phyloP scores from a whole-genome alignment of 2,329 filamentous ascomycete species.

The Microdochium paspali region DNA sequence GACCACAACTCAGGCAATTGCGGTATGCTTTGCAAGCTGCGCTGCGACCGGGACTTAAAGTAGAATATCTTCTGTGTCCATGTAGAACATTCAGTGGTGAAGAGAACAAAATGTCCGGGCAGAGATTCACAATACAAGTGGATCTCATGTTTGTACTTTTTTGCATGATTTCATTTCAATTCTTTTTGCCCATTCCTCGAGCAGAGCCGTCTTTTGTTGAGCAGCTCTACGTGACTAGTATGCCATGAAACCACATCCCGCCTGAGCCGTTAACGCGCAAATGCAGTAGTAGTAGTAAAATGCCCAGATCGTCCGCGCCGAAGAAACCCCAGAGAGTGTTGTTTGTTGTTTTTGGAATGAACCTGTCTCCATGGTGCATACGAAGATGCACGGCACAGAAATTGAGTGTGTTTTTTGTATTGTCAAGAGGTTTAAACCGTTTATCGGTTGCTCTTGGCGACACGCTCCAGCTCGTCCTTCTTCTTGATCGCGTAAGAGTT shows the following conservation, averaged over 20 bases:
- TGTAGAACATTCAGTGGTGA: too few species aligned
- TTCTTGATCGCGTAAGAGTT: slow-evolving; percentile 99
- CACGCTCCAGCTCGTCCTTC: slow-evolving; percentile 99
- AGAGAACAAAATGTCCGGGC: neutral
- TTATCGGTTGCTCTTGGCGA: slow-evolving; percentile 99
- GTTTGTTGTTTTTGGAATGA: slow-evolving; percentile 1
- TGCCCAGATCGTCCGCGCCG: slow-evolving; percentile 29
- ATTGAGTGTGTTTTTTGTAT: neutral
- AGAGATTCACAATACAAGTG: neutral
- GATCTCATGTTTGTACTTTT: neutral
- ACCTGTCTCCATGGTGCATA: neutral
- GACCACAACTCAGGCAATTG: too few species aligned
- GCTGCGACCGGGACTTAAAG: too few species aligned
- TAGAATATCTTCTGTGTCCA: too few species aligned
- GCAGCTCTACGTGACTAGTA: slow-evolving; percentile 31
- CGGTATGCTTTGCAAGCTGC: too few species aligned
- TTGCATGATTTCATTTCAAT: slow-evolving; percentile 24
- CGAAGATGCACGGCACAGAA: neutral
- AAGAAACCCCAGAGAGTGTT: slow-evolving; percentile 19
- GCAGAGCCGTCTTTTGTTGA: slow-evolving; percentile 27
- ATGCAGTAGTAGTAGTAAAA: slow-evolving; percentile 27
- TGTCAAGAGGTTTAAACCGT: slow-evolving; percentile 23
- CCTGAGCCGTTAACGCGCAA: slow-evolving; percentile 33
- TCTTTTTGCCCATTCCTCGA: slow-evolving; percentile 20
- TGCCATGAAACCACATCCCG: slow-evolving; percentile 30